Evolutionary conservation across 805 yeast species (phyloP), one percentile per base, ranked within the genome.

Genomic region (Candida rishiriensis): DNA sequence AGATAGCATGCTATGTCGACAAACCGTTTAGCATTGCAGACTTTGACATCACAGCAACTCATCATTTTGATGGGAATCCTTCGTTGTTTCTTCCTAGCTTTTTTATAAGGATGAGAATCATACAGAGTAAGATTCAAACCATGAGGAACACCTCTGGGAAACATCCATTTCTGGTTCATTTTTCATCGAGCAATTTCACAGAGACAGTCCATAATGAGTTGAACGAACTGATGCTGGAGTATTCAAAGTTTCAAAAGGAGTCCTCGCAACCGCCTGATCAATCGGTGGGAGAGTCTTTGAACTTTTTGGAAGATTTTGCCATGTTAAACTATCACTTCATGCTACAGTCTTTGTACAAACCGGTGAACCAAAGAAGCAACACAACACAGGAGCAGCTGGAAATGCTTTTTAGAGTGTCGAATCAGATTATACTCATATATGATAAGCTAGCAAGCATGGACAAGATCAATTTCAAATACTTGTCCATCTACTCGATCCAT

Each of bases 11-110:
- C 48, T 72, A 72, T 47, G 58, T 71, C 34, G 66, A 67, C 31
- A 56, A 76, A 14, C 78, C 78, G 0, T 68, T 69, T 18, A 71
- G 73, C 0, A 64, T 73, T 7, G 69, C 75, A 2, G 77, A 72
- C 31, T 39, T 28, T 16, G 55, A 50, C 34, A 42, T 54, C 28
- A 47, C 40, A 30, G 29, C 47, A 11, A 17, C 14, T 18, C 18
- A 11, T 14, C 34, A 28, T 2, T 36, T 51, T 14, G 16, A 28
- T 10, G 40, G 36, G 28, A 36, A 41, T 33, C 46, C 40, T 10
- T 14, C 36, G 7, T 40, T 44, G 21, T 14, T 46, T 14, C 35
- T 50, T 16, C 53, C 54, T 4, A 26, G 36, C 10, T 41, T 43
- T 29, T 52, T 47, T 37, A 38, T 52, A 31, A 36, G 40, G 14